Evolutionary conservation across 2,329 filamentous ascomycete species (phyloP).

Genomic region (Apiospora sp.): DNA sequence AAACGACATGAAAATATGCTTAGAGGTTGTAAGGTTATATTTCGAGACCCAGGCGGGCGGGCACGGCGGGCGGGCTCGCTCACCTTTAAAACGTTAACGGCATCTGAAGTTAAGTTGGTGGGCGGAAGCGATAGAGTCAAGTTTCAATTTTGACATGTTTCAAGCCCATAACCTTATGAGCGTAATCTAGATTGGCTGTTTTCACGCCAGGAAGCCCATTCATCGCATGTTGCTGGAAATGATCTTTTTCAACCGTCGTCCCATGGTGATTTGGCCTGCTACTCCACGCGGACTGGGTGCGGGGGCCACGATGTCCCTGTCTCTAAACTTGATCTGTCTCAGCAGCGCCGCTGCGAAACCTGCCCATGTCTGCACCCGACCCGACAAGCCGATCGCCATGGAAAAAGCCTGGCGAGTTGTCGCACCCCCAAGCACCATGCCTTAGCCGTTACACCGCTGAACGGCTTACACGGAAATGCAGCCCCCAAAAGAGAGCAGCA

Average conservation of each 20-base stretch:
- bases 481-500: conserved; percentile 4
- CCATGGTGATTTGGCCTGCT: background rate
- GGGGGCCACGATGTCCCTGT: conserved; percentile 27
- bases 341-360: conserved; percentile 39
- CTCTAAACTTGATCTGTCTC: conserved; percentile 37
- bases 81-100: background rate
- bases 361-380: conserved; percentile 35
- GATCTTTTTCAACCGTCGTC: background rate
- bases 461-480: background rate
- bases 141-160: conserved; percentile 19
- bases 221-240: background rate
- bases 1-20: background rate
- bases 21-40: background rate
- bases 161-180: conserved; percentile 18
- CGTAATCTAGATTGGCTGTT: conserved; percentile 10
- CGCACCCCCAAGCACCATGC: conserved; percentile 24
- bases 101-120: conserved; percentile 12
- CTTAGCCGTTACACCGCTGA: conserved; percentile 2
- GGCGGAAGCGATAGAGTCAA: background rate
- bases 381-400: conserved; percentile 31
- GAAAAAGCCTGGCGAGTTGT: conserved; percentile 32
- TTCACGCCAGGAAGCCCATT: background rate
- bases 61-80: background rate
- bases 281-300: background rate
- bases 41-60: background rate